A percentile compares a stretch with the other conserved stretches of the same genome.
phyloP scores from a whole-genome alignment of 2,329 filamentous ascomycete species.

The Helotiales sp. region DNA sequence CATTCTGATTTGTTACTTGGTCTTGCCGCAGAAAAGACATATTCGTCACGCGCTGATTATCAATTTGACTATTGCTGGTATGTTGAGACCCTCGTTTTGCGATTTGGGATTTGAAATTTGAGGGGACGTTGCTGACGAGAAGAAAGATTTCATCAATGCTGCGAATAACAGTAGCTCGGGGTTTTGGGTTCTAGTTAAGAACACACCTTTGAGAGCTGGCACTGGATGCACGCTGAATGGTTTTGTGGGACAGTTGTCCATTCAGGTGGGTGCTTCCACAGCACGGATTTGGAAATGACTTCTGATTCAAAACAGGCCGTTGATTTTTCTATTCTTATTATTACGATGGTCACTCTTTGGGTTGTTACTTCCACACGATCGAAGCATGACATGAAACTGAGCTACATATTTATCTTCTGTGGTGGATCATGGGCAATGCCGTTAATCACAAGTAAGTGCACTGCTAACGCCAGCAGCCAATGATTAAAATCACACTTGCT shows the following conservation, averaged over 20 bases:
- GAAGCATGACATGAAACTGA: background rate
- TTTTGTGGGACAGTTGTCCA: constrained; percentile 12
- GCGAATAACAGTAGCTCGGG: constrained; percentile 12
- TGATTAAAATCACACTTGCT: background rate
- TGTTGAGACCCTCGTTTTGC: background rate
- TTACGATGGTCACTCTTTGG: constrained; percentile 12
- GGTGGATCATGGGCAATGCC: constrained; percentile 3
- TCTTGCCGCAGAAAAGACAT: constrained; percentile 17
- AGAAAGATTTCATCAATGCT: constrained; percentile 13
- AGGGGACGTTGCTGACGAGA: background rate
- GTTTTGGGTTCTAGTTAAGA: constrained; percentile 8
- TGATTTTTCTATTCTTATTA: constrained; percentile 14
- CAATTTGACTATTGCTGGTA: constrained; percentile 16
- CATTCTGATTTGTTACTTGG: constrained; percentile 12
- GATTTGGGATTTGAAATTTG: background rate
- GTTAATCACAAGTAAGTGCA: constrained; percentile 8
- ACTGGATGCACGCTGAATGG: constrained; percentile 13
- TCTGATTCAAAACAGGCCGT: background rate
- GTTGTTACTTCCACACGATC: constrained; percentile 10
- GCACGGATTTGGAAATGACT: too few species aligned
- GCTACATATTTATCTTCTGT: constrained; percentile 5
- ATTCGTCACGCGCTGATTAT: constrained; percentile 17
- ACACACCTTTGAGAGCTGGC: constrained; percentile 5
- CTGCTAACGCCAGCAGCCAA: too few species aligned
- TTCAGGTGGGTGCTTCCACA: background rate